phyloP scores from a whole-genome alignment of 257 asterid genomes.

The Penstemon eatonii region DNA sequence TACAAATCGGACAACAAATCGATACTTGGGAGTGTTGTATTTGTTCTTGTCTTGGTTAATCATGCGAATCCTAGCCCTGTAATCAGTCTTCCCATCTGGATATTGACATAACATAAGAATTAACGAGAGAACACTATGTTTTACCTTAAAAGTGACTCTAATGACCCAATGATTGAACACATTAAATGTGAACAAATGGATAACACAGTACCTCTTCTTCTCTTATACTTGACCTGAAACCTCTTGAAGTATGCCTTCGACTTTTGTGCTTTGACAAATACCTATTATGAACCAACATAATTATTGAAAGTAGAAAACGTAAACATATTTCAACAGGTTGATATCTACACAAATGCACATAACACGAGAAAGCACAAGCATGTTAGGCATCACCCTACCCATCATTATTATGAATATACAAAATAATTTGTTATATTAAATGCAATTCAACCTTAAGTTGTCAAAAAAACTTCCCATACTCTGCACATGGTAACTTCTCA shows the following conservation, averaged over 20 bases:
- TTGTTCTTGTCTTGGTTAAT: slow-evolving; percentile 77
- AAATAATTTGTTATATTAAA: no score
- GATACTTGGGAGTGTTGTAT: slow-evolving; percentile 72
- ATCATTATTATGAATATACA: no score
- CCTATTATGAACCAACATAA: slow-evolving; percentile 33
- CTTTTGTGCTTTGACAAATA: slow-evolving; percentile 67
- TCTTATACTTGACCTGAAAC: slow-evolving; percentile 72
- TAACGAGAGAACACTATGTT: neutral
- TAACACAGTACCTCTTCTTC: slow-evolving; percentile 62
- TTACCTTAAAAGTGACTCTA: neutral
- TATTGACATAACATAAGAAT: neutral
- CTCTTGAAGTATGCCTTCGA: slow-evolving; percentile 69
- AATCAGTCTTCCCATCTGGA: slow-evolving; percentile 76
- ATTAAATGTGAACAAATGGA: neutral
- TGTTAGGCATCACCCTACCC: no score
- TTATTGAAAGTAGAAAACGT: no score
- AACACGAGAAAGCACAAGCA: no score
- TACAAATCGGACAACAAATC: slow-evolving; percentile 72
- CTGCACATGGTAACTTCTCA: no score
- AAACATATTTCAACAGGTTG: no score
- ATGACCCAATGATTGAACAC: neutral
- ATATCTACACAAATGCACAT: no score
- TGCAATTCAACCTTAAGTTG: no score
- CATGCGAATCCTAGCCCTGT: slow-evolving; percentile 68
- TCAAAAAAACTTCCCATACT: no score